Evolutionary conservation across 805 yeast species (phyloP).

Genomic region (Candida xiaguanensis): DNA sequence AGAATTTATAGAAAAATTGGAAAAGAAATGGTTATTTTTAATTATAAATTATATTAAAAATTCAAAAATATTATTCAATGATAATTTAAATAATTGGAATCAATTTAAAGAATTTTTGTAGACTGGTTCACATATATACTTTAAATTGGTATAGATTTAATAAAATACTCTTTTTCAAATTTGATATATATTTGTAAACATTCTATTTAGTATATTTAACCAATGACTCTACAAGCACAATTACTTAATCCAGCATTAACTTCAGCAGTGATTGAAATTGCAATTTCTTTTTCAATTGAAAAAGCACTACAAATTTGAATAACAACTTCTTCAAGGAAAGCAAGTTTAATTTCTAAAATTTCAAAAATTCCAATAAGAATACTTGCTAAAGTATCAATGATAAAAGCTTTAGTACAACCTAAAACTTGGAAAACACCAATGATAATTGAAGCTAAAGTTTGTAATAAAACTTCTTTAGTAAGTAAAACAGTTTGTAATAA

Average conservation of each 20-base stretch:
- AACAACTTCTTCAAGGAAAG: background rate
- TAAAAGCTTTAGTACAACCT: background rate
- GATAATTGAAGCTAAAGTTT: background rate
- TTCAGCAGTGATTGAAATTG: conserved; percentile 1
- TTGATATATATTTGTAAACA: background rate
- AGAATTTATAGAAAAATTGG: conserved; percentile 33
- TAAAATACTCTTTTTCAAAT: background rate
- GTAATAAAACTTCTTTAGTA: background rate
- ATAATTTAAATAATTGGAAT: conserved; percentile 29
- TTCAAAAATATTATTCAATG: conserved; percentile 30
- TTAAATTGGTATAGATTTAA: conserved; percentile 1
- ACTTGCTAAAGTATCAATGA: background rate
- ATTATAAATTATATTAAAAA: conserved; percentile 36
- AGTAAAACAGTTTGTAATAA: background rate
- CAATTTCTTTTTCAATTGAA: background rate
- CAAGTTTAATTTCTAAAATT: conserved; percentile 1
- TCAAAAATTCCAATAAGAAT: conserved; percentile 1
- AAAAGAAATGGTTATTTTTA: conserved; percentile 37
- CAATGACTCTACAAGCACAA: background rate
- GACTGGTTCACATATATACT: conserved; percentile 1
- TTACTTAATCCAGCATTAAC: background rate
- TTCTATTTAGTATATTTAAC: background rate
- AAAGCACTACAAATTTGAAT: background rate
- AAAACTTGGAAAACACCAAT: conserved; percentile 1
- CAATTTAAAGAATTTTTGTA: conserved; percentile 23